Evolutionary conservation across 2,329 filamentous ascomycete genomes (phyloP).

Genomic region (Fusarium redolens): DNA sequence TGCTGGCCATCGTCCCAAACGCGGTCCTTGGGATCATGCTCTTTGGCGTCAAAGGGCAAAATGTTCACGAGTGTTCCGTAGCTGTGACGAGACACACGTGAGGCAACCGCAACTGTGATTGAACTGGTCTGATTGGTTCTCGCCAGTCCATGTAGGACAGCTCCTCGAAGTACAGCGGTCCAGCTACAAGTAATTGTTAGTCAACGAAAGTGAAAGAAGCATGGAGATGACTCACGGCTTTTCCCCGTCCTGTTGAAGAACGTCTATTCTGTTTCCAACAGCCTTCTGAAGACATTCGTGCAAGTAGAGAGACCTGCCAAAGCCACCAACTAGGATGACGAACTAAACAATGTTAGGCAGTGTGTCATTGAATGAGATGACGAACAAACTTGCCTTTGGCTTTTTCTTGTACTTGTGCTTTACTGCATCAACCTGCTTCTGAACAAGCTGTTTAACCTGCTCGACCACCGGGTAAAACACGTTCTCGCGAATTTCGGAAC

Average conservation of each 20-base stretch:
- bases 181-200: constrained; percentile 40
- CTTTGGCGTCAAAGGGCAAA: constrained; percentile 13
- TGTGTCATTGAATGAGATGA: neutral
- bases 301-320: constrained; percentile 51
- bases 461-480: constrained; percentile 44
- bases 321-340: constrained; percentile 55
- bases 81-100: constrained; percentile 45
- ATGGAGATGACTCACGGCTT: constrained; percentile 47
- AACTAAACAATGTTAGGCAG: constrained; percentile 42
- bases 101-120: constrained; percentile 35
- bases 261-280: constrained; percentile 20
- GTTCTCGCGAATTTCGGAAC: neutral
- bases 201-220: neutral
- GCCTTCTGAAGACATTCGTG: constrained; percentile 34
- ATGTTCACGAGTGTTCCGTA: constrained; percentile 42
- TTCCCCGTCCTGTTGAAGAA: constrained; percentile 48
- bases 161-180: constrained; percentile 52
- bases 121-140: neutral
- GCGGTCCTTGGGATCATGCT: constrained; percentile 37
- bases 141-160: constrained; percentile 45
- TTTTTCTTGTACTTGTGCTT: constrained; percentile 19
- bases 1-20: constrained; percentile 19
- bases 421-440: constrained; percentile 45
- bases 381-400: constrained; percentile 44
- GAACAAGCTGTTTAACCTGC: constrained; percentile 42